These are phyloP conservation scores for Mollisia scopiformis DNA, from an alignment of 2,329 filamentous ascomycete species.

Conservation along the genomic window DNA sequence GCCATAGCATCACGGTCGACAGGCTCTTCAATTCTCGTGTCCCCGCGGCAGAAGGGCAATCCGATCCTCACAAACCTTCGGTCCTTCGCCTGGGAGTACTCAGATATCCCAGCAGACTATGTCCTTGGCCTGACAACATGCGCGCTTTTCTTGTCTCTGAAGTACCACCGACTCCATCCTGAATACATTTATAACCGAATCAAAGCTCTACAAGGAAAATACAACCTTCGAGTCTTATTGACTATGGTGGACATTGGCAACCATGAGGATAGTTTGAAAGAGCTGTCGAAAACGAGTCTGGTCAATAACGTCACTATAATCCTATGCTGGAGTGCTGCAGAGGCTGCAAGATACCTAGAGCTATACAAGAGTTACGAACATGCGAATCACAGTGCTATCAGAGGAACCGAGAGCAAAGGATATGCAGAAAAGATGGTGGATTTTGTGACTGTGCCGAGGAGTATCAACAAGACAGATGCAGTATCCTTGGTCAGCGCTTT, in stretches of 20 bases:
- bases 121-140: conserved; percentile 86
- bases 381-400: conserved; percentile 77
- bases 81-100: conserved; percentile 91
- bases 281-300: conserved; percentile 88
- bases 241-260: conserved; percentile 95
- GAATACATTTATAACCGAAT: conserved; percentile 98
- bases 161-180: conserved; percentile 95
- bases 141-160: conserved; percentile 89
- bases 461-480: conserved; percentile 93
- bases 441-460: conserved; percentile 87
- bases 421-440: conserved; percentile 89
- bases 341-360: conserved; percentile 92
- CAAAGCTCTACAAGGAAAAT: conserved; percentile 80
- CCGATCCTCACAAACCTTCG: conserved; percentile 84
- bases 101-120: conserved; percentile 94
- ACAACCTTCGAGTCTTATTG: conserved; percentile 82
- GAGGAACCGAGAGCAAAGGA: conserved; percentile 78
- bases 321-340: conserved; percentile 90
- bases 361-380: conserved; percentile 95
- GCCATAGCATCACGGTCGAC: conserved; percentile 67
- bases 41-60: conserved; percentile 91
- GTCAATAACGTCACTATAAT: conserved; percentile 93
- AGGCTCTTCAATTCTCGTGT: conserved; percentile 84
- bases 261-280: conserved; percentile 86
- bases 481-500: conserved; percentile 89